Evolutionary conservation across 306 rosid species (phyloP).

Genomic region (Cucurbita maxima): DNA sequence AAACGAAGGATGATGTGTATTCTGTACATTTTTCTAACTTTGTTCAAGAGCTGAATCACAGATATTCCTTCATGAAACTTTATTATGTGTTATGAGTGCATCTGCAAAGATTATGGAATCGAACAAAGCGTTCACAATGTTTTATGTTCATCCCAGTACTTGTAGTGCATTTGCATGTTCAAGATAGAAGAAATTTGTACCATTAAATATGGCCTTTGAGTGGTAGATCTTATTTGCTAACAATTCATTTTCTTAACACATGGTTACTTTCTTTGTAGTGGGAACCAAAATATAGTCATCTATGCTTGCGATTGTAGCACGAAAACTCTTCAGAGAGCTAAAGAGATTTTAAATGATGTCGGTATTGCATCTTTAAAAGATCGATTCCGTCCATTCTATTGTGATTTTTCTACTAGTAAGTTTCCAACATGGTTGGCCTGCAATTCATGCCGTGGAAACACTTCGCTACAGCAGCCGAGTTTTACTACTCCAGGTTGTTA

Average conservation of each 20-base stretch:
- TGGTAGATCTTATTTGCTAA: background rate
- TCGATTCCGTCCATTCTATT: slow-evolving; percentile 55
- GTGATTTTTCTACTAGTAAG: slow-evolving; percentile 43
- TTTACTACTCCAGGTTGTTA: slow-evolving; percentile 33
- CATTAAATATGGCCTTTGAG: background rate
- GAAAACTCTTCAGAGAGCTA: slow-evolving; percentile 54
- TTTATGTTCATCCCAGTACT: background rate
- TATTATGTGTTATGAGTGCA: background rate
- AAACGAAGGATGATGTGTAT: background rate
- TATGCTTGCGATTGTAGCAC: slow-evolving; percentile 84
- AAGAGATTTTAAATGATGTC: slow-evolving; percentile 33
- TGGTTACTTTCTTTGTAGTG: slow-evolving; percentile 29
- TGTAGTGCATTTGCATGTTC: background rate
- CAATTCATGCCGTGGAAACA: slow-evolving; percentile 29
- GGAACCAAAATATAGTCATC: slow-evolving; percentile 40
- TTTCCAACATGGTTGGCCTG: slow-evolving; percentile 70
- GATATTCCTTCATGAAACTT: background rate
- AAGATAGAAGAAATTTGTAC: background rate
- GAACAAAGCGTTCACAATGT: background rate
- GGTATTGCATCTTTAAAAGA: slow-evolving; percentile 9
- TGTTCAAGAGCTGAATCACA: background rate
- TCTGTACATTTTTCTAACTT: background rate
- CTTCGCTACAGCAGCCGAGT: slow-evolving; percentile 11
- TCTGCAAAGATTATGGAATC: background rate
- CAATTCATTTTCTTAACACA: slow-evolving; percentile 1